Conservation (phyloP, 2,329 filamentous ascomycete genomes). For the Fusarium tuaranense region DNA sequence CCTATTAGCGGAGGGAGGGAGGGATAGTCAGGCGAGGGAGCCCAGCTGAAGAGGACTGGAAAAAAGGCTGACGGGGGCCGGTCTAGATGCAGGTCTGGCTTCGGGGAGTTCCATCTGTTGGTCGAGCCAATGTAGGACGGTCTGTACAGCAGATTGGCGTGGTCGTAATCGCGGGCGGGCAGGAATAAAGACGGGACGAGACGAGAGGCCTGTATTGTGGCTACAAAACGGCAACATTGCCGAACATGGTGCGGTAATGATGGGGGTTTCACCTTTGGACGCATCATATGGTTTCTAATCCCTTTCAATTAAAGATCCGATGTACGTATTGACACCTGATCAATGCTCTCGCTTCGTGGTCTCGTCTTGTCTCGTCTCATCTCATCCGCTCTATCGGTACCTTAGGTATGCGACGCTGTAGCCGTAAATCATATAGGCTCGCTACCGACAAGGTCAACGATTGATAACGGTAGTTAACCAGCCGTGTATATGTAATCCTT, state of each 20-base stretch:
- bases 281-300: neutral
- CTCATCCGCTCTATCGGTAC: neutral
- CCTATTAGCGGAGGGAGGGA: neutral
- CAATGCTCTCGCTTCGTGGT: neutral
- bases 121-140: neutral
- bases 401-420: neutral
- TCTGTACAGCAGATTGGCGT: neutral
- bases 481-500: neutral
- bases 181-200: neutral
- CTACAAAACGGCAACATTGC: neutral
- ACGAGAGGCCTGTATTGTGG: neutral
- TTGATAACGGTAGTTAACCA: neutral
- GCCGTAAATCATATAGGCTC: neutral
- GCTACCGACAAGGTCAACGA: neutral
- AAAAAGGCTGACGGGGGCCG: neutral
- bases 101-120: neutral
- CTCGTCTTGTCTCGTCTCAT: neutral
- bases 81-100: neutral
- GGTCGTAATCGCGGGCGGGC: neutral
- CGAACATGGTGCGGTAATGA: slow-evolving; percentile 13
- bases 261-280: neutral
- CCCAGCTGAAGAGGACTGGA: slow-evolving; percentile 24
- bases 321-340: neutral
- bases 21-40: slow-evolving; percentile 17
- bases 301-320: neutral